Conservation (phyloP, 1,139 yeast genomes). For the Geotrichum australiense region DNA sequence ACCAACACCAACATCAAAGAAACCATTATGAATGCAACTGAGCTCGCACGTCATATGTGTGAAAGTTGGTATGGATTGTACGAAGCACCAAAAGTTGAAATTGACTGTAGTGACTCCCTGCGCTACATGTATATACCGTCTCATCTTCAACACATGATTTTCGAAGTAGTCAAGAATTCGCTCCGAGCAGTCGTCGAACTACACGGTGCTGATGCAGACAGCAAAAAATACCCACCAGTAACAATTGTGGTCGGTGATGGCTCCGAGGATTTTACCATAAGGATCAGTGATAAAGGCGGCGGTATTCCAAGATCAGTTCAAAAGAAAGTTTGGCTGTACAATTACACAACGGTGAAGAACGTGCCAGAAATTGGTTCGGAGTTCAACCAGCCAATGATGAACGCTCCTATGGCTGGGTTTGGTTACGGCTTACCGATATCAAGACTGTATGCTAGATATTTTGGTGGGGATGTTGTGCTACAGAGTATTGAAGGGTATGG, state of each 20-base stretch:
- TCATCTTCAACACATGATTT: slow-evolving; percentile 79
- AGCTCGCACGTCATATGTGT: slow-evolving; percentile 76
- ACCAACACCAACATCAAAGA: slow-evolving; percentile 73
- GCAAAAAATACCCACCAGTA: slow-evolving; percentile 54
- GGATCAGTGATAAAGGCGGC: slow-evolving; percentile 78
- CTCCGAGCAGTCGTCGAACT: slow-evolving; percentile 77
- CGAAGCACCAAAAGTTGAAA: slow-evolving; percentile 71
- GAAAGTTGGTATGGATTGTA: slow-evolving; percentile 80
- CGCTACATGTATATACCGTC: slow-evolving; percentile 84
- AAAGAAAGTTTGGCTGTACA: slow-evolving; percentile 73
- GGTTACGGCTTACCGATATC: slow-evolving; percentile 78
- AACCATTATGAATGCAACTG: slow-evolving; percentile 75
- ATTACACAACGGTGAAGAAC: slow-evolving; percentile 67
- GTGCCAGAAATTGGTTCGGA: slow-evolving; percentile 54
- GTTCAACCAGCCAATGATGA: slow-evolving; percentile 41
- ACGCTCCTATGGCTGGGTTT: slow-evolving; percentile 79
- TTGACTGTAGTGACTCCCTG: slow-evolving; percentile 62
- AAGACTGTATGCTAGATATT: slow-evolving; percentile 67
- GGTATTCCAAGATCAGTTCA: slow-evolving; percentile 72
- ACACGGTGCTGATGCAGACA: slow-evolving; percentile 40
- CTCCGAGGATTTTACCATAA: slow-evolving; percentile 70
- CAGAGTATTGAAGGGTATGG: slow-evolving; percentile 83
- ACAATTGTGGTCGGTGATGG: slow-evolving; percentile 74
- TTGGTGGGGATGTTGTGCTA: slow-evolving; percentile 71
- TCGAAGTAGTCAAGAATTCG: slow-evolving; percentile 78